Conservation (phyloP, 2,329 filamentous ascomycete genomes). For the Talaromyces sp. region DNA sequence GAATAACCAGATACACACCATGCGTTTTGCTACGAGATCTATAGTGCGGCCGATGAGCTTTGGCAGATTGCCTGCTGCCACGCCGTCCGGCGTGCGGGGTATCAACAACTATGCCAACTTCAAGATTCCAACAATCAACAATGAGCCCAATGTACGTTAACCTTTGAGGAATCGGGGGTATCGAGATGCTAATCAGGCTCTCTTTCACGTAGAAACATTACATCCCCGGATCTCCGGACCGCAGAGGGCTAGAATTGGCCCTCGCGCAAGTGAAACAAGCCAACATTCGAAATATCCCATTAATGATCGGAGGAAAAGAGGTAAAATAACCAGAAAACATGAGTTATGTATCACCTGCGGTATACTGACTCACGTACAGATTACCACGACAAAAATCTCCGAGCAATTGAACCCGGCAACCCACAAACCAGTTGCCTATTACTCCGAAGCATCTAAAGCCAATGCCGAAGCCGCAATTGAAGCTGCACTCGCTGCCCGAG, state of each 20-base stretch:
- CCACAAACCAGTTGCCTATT: slow-evolving; percentile 75
- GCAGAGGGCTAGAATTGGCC: slow-evolving; percentile 70
- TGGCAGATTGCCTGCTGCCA: background rate
- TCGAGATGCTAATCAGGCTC: background rate
- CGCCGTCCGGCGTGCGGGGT: slow-evolving; percentile 22
- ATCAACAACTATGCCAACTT: slow-evolving; percentile 70
- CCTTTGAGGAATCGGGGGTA: background rate
- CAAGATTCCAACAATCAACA: slow-evolving; percentile 79
- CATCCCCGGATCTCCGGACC: slow-evolving; percentile 73
- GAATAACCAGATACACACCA: background rate
- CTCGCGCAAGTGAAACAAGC: slow-evolving; percentile 65
- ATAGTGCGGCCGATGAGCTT: background rate
- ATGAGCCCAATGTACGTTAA: slow-evolving; percentile 86
- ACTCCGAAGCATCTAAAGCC: slow-evolving; percentile 72
- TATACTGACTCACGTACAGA: slow-evolving; percentile 19
- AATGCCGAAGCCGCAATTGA: slow-evolving; percentile 79
- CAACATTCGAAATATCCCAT: slow-evolving; percentile 71
- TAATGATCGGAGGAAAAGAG: slow-evolving; percentile 78
- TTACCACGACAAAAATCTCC: slow-evolving; percentile 31
- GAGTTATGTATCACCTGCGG: no score
- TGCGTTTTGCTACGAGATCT: slow-evolving; percentile 4
- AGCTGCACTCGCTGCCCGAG: slow-evolving; percentile 78
- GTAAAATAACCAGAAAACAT: slow-evolving; percentile 50
- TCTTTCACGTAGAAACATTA: slow-evolving; percentile 70
- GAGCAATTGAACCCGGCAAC: slow-evolving; percentile 79